Base-by-base conservation (phyloP, 768 basidiomycete genomes). In the Pulveroboletus sp. region DNA sequence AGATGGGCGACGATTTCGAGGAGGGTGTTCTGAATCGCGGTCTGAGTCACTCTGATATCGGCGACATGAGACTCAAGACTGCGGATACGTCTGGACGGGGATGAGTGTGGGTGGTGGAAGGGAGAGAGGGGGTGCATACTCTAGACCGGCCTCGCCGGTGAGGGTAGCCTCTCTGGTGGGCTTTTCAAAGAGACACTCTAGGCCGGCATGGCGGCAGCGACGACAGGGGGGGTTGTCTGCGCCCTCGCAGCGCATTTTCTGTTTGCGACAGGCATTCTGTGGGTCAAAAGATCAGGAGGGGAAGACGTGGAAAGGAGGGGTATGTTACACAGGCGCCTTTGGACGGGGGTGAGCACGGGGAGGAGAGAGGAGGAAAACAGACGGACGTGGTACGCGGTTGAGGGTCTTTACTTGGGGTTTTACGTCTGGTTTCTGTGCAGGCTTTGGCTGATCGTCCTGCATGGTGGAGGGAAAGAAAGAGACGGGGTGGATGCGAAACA, bases 201-300 rank as follows among this genome's bases (percentile, higher is more conserved):
- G 75, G 3, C 90, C 89, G 17, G 88, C 85, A 59, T 92, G 87
- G 27, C 90, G 79, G 70, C 94, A 97, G 37, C 94, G 82, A 60
- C 88, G 85, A 70, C 94, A 97, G n/a, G 94, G 94, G 21, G 94
- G 94, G 60, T 90, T 93, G 66, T 97, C 94, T 14, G 93, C 94
- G 2, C 92, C 93, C 67, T 94, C 92, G 64, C 94, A 97, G 58
- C 93, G 78, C 94, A 97, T 97, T 73, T 97, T 97, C 75, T 94
- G 93, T 62, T 92, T 90, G 58, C 94, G 77, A 69, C 94, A 95
- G 16, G 92, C 90, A 82, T 94, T 94, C 91, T 94, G 65, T 35
- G 35, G 44, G 33, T 21, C 36, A 37, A 42, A 25, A 52, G 45
- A 54, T 67, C 57, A 62, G 53, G 51, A 8, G 36, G 2, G 46